Percentiles rank a stretch among this genome's conserved stretches.
These are phyloP conservation scores for Vaccinium darrowii DNA, from an alignment of 148 eudicot species.

Conservation along the genomic window DNA sequence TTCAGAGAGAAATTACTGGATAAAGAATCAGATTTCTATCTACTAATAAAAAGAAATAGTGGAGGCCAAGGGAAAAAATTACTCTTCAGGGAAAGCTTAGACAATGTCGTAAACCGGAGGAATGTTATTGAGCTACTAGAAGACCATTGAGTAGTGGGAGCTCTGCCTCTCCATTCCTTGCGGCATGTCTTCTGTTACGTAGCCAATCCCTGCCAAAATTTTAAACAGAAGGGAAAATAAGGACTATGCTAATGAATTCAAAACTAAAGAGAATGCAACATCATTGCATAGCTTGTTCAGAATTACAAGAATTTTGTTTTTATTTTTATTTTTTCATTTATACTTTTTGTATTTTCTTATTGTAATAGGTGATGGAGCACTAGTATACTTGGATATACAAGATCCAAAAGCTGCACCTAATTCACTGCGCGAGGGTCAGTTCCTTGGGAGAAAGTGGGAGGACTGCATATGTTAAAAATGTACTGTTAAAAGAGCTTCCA, in stretches of 20 bases:
- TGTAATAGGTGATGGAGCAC: no score
- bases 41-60: conserved; percentile 3
- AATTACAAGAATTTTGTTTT: background rate
- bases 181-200: conserved; percentile 32
- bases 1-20: background rate
- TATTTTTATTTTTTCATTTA: no score
- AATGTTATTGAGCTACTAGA: conserved; percentile 42
- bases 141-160: conserved; percentile 79
- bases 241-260: background rate
- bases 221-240: background rate
- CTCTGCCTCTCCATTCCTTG: conserved; percentile 52
- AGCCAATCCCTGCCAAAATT: conserved; percentile 39
- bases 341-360: no score
- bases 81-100: conserved; percentile 8
- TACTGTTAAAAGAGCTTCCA: no score
- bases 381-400: background rate
- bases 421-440: background rate
- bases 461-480: no score
- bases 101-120: background rate
- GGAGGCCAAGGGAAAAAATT: conserved; percentile 6
- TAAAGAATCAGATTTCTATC: conserved; percentile 11
- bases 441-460: no score
- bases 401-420: conserved; percentile 8
- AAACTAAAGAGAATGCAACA: background rate
- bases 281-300: background rate